phyloP scores from a whole-genome alignment of 2,329 filamentous ascomycete species.

The Xylaria hypoxylon region DNA sequence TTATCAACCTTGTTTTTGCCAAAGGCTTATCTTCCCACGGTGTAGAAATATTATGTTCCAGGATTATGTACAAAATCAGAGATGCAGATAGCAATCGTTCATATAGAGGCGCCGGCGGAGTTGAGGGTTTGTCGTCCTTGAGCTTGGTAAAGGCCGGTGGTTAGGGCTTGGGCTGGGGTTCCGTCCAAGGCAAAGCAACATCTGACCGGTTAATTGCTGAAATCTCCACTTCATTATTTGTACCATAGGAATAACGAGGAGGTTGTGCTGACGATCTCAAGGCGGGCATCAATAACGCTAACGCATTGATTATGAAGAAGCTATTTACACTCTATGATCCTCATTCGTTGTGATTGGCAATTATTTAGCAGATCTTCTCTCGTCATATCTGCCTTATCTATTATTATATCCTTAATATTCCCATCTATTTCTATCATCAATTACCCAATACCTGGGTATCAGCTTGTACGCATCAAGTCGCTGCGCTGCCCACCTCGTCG shows the following conservation, averaged over 20 bases:
- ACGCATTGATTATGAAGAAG: slow-evolving; percentile 23
- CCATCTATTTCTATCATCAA: not conserved
- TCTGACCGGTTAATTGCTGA: slow-evolving; percentile 30
- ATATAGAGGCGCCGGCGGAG: slow-evolving; percentile 40
- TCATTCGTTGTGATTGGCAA: not conserved
- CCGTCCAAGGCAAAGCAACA: slow-evolving; percentile 25
- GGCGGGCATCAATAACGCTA: slow-evolving; percentile 9
- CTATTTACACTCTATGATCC: not conserved
- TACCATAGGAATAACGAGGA: slow-evolving; percentile 37
- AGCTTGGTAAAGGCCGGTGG: slow-evolving; percentile 30
- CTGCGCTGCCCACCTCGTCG: not conserved
- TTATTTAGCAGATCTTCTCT: not conserved
- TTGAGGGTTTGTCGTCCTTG: slow-evolving; percentile 42
- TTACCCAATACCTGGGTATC: not conserved
- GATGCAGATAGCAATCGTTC: slow-evolving; percentile 31
- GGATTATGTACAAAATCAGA: slow-evolving; percentile 31
- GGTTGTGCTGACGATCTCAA: slow-evolving; percentile 7
- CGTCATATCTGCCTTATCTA: not conserved
- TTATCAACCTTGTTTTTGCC: slow-evolving; percentile 10
- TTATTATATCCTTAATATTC: not conserved
- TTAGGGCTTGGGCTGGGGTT: slow-evolving; percentile 34
- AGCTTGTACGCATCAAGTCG: not conserved
- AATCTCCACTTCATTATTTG: slow-evolving; percentile 47
- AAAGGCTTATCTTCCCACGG: slow-evolving; percentile 18
- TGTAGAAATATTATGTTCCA: slow-evolving; percentile 29